Base-by-base conservation (phyloP, 148 eudicot genomes). In the Nyssa sinensis region DNA sequence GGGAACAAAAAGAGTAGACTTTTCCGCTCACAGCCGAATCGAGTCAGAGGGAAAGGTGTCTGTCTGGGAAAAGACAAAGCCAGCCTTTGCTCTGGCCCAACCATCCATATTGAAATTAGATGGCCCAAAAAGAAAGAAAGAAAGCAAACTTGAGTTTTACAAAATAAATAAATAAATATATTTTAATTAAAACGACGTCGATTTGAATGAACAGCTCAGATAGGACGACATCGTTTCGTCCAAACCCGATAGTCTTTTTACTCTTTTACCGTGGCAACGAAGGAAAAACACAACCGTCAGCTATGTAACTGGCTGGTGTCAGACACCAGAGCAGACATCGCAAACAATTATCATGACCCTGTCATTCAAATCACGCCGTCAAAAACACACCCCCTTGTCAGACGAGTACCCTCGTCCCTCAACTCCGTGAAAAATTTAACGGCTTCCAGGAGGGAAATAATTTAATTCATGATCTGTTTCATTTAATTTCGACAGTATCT, bases 1-100 rank as follows among this genome's bases (percentile, higher is more conserved):
- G 47, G 39, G 62, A 72, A 82, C 37, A 70, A 60, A 66, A 51
- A 64, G 79, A 76, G 86, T 81, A 74, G 89, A 86, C 89, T 83
- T 86, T 83, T 30, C n/a, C 0, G 57, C 34, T 62, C 16, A 37
- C 25, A 13, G 65, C 72, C 88, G 83, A 76, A 78, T 67, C 8
- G 71, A 66, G 84, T 82, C 86, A 84, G 87, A 68, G 60, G 16
- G 4, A 55, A 25, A 28, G 9, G 27, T 65, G 35, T 64, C 55
- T 33, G 14, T 74, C 39, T 60, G 41, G 81, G 80, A 72, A 75
- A 84, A 76, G 82, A 79, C 84, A 81, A 11, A 28, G 51, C 49
- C 78, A 39, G 73, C 71, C 87, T 84, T 81, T 84, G 74, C 79
- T 32, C 57, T 62, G 64, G 35, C 34, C 74, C 62, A 62, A 34